A percentile compares a stretch with the other conserved stretches of the same genome.
Evolutionary conservation across 1,284 basidiomycete species (phyloP).

Genomic region (Ceratobasidium theobromae): DNA sequence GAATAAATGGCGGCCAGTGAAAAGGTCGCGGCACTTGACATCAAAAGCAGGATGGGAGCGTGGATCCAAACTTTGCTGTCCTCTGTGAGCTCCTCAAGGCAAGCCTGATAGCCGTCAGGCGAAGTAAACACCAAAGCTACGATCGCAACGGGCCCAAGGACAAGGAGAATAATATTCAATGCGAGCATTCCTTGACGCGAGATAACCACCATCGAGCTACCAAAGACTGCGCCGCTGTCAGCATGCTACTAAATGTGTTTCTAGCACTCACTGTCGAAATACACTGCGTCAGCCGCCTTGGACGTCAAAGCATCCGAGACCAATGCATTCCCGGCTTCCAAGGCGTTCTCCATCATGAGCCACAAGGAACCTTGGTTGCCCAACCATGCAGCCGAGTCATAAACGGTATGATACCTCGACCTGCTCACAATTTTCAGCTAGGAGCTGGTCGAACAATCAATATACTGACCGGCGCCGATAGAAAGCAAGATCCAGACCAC

Average conservation of each 20-base stretch:
- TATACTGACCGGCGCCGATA: slow-evolving; percentile 59
- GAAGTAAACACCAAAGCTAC: slow-evolving; percentile 49
- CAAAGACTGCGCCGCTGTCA: slow-evolving; percentile 55
- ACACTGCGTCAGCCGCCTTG: slow-evolving; percentile 50
- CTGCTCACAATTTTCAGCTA: not conserved
- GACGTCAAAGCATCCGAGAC: slow-evolving; percentile 45
- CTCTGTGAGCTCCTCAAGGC: not conserved
- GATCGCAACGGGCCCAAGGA: slow-evolving; percentile 59
- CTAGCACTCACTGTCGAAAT: slow-evolving; percentile 65
- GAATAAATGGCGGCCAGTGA: slow-evolving; percentile 15
- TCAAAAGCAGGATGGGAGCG: slow-evolving; percentile 18
- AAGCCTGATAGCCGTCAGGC: not conserved
- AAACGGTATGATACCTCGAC: slow-evolving; percentile 62
- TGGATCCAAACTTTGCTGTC: slow-evolving; percentile 18
- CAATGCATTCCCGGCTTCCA: slow-evolving; percentile 56
- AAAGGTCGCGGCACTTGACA: not conserved
- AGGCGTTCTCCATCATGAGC: slow-evolving; percentile 69
- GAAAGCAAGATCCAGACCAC: slow-evolving; percentile 72
- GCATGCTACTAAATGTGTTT: not conserved
- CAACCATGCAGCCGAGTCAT: slow-evolving; percentile 60
- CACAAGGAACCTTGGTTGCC: slow-evolving; percentile 57
- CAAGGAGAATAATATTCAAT: slow-evolving; percentile 60
- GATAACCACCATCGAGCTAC: slow-evolving; percentile 55
- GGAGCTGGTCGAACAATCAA: not conserved
- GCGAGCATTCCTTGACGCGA: slow-evolving; percentile 54